Base-by-base conservation (phyloP, 2,329 filamentous ascomycete genomes). In the Tolypocladium nubicola region DNA sequence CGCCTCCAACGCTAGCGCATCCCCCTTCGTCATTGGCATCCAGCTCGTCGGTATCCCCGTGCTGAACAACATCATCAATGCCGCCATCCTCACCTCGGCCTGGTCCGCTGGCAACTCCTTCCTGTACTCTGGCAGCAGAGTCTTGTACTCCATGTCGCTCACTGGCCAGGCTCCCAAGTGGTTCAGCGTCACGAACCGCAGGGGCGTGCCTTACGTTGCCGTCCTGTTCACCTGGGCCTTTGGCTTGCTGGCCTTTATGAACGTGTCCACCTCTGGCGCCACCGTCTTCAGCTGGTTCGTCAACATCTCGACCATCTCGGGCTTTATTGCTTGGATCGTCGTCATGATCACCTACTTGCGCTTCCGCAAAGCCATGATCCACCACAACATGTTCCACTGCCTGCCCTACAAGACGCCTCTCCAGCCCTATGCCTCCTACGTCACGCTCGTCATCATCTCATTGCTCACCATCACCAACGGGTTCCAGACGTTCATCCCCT, bases 401-500 rank as follows among this genome's bases (percentile, higher is more conserved):
- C 71, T 83, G 4, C 82, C 82, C 0, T 85, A 79, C 73, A 72
- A 65, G 54, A 80, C 80, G 0, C 71, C 73, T 0, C 67, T 77
- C 14, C 81, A 84, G 67, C 82, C 88, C 0, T 90, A 86, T 65
- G 83, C 82, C 2, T 80, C 86, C 0, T 89, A 79, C 65, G 71
- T 80, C 56, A 77, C 79, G 11, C 77, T 90, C 1, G 67, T 79
- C 19, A 66, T 83, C 30, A 79, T 90, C 56, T 67, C 70, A 3
- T 71, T 89, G 33, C 75, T 92, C n/a, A 82, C 79, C 1, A 71
- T 92, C 3, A 85, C 89, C 63, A 90, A 90, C 64, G 89, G 88
- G 1, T 93, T 91, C 71, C 80, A 85, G 40, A 81, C 87, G 16
- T 92, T 93, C 68, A 87, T 86, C 68, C 81, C 83, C 35, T 93